Evolutionary conservation across 2,329 filamentous ascomycete genomes (phyloP).

Genomic region (Trichoderma breve): DNA sequence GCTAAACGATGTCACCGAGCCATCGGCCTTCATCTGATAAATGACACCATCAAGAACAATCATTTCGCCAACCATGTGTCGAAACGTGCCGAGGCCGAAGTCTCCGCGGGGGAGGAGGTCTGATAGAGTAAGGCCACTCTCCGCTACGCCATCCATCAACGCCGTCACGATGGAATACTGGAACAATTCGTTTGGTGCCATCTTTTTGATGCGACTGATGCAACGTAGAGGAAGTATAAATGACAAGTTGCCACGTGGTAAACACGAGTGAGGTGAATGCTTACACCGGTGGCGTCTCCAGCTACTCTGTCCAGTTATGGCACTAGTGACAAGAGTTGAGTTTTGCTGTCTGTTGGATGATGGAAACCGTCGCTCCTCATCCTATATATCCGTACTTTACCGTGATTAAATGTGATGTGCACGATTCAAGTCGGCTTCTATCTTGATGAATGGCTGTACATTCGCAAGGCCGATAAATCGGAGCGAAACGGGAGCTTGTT

Average conservation of each 20-base stretch:
- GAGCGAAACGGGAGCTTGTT: neutral
- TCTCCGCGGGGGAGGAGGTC: neutral
- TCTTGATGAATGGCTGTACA: neutral
- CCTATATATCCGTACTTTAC: neutral
- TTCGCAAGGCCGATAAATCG: neutral
- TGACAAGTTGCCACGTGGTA: neutral
- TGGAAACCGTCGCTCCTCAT: neutral
- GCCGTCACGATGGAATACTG: neutral
- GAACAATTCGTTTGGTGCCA: neutral
- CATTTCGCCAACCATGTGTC: neutral
- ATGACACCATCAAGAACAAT: neutral
- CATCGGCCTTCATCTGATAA: neutral
- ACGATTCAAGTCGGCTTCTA: neutral
- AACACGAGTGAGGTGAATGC: neutral
- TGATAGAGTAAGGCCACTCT: neutral
- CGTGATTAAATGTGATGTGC: neutral
- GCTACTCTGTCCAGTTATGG: neutral
- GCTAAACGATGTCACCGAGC: neutral
- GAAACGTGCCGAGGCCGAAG: neutral
- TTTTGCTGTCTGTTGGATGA: neutral
- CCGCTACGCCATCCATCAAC: neutral
- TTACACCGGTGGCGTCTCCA: neutral
- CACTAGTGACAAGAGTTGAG: neutral
- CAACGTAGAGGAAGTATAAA: neutral
- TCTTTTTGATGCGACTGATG: neutral